Evolutionary conservation across 2,329 filamentous ascomycete species (phyloP), one percentile per base, ranked within the genome.

Genomic region (Orbilia oligospora): DNA sequence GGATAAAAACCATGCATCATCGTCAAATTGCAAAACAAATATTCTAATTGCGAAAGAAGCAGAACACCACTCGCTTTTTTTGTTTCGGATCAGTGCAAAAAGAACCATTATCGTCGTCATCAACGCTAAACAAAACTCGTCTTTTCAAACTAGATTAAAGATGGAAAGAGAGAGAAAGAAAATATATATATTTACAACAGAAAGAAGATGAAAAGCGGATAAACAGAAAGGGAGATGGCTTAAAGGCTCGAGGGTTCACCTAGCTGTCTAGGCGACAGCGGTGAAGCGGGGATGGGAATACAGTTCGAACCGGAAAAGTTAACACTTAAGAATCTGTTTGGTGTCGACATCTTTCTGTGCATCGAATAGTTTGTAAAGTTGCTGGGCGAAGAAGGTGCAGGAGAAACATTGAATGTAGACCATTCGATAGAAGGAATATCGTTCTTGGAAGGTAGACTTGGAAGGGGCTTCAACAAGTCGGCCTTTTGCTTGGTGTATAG

Each of bases 291-390:
- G 38, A 71, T 71, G 33, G 73, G 41, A 9, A 78, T 58, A 20
- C 49, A 14, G 24, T 5, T 44, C 22, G 66, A 58, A 14, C 49
- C 73, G 10, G 75, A 51, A 27, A 72, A 78, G 36, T 78, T 72
- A 27, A 69, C 63, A 33, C 49, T 72, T 18, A 68, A 53, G 18
- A 77, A 77, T 30, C 67, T 51, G 24, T 64, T 78, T 18, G 75
- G 75, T 10, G 68, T 69, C 9, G 75, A 78, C 68, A 72, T 78
- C 48, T 78, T 78, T n/a, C 75, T 64, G 3, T 55, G 63, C 68
- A 78, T 71, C 33, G 75, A 72, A 24, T 78, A 72, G 48, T 78
- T 78, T 24, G 68, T 63, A 48, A 78, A 78, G 27, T 58, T 46
- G 20, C 48, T n/a, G 16, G 65, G 0, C 18, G 68, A 53, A 38